Percentiles rank a stretch among this genome's conserved stretches.
These are phyloP conservation scores for Aspergillus kassunensis DNA, from an alignment of 495 filamentous ascomycete species.

Conservation along the genomic window DNA sequence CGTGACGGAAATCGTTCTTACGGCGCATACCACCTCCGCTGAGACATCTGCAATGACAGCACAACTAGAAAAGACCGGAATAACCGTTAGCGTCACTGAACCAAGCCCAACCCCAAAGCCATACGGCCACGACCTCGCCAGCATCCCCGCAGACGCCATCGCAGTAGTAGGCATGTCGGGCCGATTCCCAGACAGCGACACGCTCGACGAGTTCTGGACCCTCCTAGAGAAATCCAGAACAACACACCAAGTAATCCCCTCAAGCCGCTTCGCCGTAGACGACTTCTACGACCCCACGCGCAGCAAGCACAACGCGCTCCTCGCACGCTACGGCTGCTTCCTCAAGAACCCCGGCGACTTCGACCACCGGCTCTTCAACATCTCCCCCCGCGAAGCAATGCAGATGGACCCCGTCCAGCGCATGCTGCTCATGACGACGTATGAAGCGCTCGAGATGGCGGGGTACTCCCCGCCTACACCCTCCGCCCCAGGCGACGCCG, in stretches of 20 bases:
- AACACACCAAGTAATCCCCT: no score
- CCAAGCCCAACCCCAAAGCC: no score
- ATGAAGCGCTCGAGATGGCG: constrained; percentile 75
- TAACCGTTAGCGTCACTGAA: no score
- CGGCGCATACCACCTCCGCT: no score
- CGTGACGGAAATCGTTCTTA: no score
- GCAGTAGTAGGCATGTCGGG: constrained; percentile 6
- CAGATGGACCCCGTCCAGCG: constrained; percentile 77
- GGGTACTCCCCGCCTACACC: constrained; percentile 31
- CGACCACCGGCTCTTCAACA: constrained; percentile 8
- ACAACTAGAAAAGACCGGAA: no score
- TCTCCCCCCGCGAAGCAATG: constrained; percentile 32
- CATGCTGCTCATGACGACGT: constrained; percentile 65
- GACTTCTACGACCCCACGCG: constrained; percentile 5
- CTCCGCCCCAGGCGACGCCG: background rate
- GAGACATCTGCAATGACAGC: no score
- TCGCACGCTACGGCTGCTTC: constrained; percentile 7
- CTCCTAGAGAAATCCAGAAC: background rate
- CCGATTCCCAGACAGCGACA: constrained; percentile 4
- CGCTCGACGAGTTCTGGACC: constrained; percentile 5
- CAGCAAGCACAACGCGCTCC: background rate
- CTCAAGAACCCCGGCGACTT: constrained; percentile 5
- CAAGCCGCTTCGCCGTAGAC: background rate
- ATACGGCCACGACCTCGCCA: no score
- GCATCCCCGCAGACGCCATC: no score